Evolutionary conservation across 768 basidiomycete genomes (phyloP).

Genomic region (Leccinum disarticulatum): DNA sequence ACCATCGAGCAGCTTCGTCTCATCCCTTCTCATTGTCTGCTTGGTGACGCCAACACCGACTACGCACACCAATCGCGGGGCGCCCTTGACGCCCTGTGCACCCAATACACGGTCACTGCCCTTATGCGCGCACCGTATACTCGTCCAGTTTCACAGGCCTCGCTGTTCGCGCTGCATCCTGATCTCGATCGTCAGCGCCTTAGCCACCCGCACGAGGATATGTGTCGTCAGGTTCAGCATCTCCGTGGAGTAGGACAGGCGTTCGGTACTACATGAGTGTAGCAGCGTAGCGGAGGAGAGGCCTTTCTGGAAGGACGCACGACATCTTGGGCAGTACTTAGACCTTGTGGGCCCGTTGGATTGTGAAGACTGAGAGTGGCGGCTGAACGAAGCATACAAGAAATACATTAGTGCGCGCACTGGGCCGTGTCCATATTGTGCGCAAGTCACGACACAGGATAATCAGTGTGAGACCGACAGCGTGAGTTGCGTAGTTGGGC

Average conservation of each 20-base stretch:
- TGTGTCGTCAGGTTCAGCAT: constrained; percentile 35
- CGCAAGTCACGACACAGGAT: not conserved
- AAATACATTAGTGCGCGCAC: not conserved
- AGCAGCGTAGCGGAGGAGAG: too few relatives aligned
- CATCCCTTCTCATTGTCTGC: too few relatives aligned
- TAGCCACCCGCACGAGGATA: constrained; percentile 10
- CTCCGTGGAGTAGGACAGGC: too few relatives aligned
- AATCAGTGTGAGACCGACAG: not conserved
- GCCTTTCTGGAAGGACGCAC: constrained; percentile 23
- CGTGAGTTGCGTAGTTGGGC: not conserved
- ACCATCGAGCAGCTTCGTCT: too few relatives aligned
- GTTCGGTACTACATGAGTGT: too few relatives aligned
- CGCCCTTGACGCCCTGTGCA: too few relatives aligned
- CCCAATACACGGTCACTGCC: too few relatives aligned
- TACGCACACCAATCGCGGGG: too few relatives aligned
- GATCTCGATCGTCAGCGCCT: not conserved
- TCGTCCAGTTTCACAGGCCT: constrained; percentile 40
- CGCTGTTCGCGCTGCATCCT: constrained; percentile 13
- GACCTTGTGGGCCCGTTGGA: too few relatives aligned
- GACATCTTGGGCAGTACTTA: constrained; percentile 39
- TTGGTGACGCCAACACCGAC: too few relatives aligned
- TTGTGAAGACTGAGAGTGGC: constrained; percentile 17
- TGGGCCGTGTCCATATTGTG: constrained; percentile 45
- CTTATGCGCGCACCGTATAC: too few relatives aligned
- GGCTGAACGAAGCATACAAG: too few relatives aligned